Evolutionary conservation across 148 eudicot species (phyloP).

Genomic region (Amaranthus palmeri): DNA sequence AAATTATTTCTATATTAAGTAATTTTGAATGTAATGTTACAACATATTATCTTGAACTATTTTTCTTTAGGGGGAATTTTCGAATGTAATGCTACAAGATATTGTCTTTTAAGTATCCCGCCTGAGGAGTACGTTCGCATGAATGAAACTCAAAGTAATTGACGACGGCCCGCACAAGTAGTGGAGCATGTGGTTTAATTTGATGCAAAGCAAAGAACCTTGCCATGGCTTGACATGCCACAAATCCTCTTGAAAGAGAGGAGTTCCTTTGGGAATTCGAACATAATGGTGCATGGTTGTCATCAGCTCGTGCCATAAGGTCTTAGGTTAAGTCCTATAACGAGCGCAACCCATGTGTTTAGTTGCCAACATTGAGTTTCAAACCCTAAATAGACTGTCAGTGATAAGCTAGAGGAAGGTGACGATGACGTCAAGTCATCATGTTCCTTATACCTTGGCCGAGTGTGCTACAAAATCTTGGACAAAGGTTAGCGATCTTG

Average conservation of each 20-base stretch:
- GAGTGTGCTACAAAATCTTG: background rate
- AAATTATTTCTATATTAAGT: too few relatives aligned
- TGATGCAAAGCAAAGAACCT: background rate
- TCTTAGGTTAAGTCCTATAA: slow-evolving; percentile 16
- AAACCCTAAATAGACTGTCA: too few relatives aligned
- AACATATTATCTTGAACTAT: too few relatives aligned
- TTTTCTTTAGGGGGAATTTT: too few relatives aligned
- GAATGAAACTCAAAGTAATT: background rate
- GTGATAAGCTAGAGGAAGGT: slow-evolving; percentile 4
- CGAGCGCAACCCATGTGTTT: slow-evolving; percentile 3
- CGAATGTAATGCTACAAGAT: too few relatives aligned
- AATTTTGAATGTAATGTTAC: too few relatives aligned
- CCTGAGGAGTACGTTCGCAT: background rate
- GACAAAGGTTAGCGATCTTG: background rate
- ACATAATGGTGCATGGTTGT: too few relatives aligned
- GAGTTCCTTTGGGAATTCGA: too few relatives aligned
- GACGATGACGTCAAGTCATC: slow-evolving; percentile 8
- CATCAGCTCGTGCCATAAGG: slow-evolving; percentile 17
- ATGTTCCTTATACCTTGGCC: background rate
- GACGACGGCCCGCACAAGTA: background rate
- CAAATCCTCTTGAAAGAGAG: too few relatives aligned
- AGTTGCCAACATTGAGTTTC: background rate
- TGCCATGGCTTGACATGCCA: background rate
- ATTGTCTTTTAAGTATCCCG: background rate
- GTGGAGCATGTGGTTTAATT: slow-evolving; percentile 1